Evolutionary conservation across 2,329 filamentous ascomycete genomes (phyloP).

Genomic region (Annulohypoxylon truncatum): DNA sequence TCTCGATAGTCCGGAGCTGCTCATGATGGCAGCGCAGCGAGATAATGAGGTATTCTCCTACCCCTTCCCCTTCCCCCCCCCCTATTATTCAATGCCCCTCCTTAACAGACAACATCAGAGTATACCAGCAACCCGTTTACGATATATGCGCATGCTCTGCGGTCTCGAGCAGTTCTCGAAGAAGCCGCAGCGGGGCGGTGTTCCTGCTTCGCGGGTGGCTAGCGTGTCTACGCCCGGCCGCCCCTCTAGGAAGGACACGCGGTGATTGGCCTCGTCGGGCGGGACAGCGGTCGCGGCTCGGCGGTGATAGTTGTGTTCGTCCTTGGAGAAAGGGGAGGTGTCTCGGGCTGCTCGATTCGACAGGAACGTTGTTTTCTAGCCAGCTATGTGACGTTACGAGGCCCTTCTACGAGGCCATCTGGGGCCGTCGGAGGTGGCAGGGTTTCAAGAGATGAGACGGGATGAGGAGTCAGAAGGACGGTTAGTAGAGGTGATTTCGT

Average conservation of each 20-base stretch:
- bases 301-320: background rate
- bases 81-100: background rate
- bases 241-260: slow-evolving; percentile 25
- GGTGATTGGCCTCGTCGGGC: slow-evolving; percentile 8
- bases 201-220: slow-evolving; percentile 20
- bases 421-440: background rate
- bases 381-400: background rate
- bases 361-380: background rate
- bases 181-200: slow-evolving; percentile 15
- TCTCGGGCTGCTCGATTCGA: background rate
- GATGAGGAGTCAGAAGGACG: background rate
- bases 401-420: no score
- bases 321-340: background rate
- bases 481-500: background rate
- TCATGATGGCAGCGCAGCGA: slow-evolving; percentile 69
- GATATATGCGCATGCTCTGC: slow-evolving; percentile 67
- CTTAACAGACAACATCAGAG: slow-evolving; percentile 55
- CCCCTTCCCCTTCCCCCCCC: background rate
- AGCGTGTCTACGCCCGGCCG: slow-evolving; percentile 19
- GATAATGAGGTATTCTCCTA: slow-evolving; percentile 63
- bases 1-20: slow-evolving; percentile 66
- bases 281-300: background rate
- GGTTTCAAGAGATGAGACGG: background rate
- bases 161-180: slow-evolving; percentile 56
- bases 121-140: slow-evolving; percentile 65